Conservation (phyloP, 2,329 filamentous ascomycete species). For the Nectriaceae sp. region DNA sequence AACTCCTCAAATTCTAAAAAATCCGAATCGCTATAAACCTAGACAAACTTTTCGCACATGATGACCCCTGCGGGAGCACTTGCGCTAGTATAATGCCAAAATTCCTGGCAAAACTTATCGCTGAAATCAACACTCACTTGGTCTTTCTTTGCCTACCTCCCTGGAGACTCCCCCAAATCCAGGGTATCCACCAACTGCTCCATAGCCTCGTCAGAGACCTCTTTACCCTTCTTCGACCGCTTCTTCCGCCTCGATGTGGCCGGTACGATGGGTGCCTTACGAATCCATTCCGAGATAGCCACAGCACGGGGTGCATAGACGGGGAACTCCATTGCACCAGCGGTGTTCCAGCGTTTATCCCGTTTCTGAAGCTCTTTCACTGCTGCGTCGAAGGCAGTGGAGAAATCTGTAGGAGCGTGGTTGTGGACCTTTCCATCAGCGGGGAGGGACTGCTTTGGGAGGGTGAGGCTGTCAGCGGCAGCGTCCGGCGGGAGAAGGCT, state of each 20-base stretch:
- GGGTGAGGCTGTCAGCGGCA: too few species aligned
- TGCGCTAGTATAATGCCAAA: not conserved
- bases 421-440: too few species aligned
- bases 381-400: not conserved
- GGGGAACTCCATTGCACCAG: conserved; percentile 66
- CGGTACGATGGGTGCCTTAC: conserved; percentile 52
- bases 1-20: too few species aligned
- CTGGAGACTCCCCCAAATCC: too few species aligned
- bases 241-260: conserved; percentile 43
- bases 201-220: conserved; percentile 10
- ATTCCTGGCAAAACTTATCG: not conserved
- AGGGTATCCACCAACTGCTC: conserved; percentile 6
- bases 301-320: conserved; percentile 70
- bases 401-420: too few species aligned
- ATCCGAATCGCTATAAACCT: too few species aligned
- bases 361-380: not conserved
- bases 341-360: too few species aligned
- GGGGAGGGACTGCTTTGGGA: too few species aligned
- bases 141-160: not conserved
- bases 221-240: conserved; percentile 28
- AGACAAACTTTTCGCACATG: too few species aligned
- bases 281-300: conserved; percentile 70
- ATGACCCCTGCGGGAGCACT: too few species aligned
- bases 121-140: not conserved
- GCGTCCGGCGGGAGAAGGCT: too few species aligned